A percentile compares a stretch with the other conserved stretches of the same genome.
These are phyloP conservation scores for Paraurostyla sp. DNA, from an alignment of 73 alveolate species.

Conservation along the genomic window DNA sequence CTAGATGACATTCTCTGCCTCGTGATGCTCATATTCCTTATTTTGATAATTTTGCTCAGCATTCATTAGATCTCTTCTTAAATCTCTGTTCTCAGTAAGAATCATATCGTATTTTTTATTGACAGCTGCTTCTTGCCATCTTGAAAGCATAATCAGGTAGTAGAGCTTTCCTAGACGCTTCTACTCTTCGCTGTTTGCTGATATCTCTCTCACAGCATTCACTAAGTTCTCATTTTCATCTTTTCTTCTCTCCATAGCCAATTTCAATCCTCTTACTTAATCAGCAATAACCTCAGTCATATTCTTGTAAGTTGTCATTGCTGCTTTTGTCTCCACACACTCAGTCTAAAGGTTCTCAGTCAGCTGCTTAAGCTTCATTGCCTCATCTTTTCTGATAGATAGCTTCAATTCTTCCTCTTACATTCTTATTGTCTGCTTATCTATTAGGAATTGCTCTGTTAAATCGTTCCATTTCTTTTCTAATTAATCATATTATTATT, in stretches of 20 bases:
- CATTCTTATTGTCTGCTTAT: conserved; percentile 27
- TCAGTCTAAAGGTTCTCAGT: conserved; percentile 71
- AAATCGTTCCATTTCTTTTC: conserved; percentile 71
- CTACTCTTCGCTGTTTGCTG: conserved; percentile 83
- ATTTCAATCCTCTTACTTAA: conserved; percentile 82
- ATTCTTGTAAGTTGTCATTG: conserved; percentile 78
- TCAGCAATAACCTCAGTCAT: conserved; percentile 74
- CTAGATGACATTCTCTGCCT: conserved; percentile 77
- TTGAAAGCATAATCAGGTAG: conserved; percentile 86
- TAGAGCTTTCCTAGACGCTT: conserved; percentile 90
- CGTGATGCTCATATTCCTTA: conserved; percentile 73
- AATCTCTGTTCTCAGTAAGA: conserved; percentile 81
- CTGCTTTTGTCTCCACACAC: conserved; percentile 76
- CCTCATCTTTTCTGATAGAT: conserved; percentile 68
- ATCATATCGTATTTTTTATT: conserved; percentile 87
- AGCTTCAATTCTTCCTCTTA: conserved; percentile 34
- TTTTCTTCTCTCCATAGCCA: conserved; percentile 83
- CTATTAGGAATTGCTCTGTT: conserved; percentile 55
- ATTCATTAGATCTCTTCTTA: conserved; percentile 81
- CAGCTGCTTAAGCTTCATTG: conserved; percentile 50
- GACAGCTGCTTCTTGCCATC: conserved; percentile 96
- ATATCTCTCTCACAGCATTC: conserved; percentile 89
- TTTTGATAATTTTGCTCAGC: conserved; percentile 78
- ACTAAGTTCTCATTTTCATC: conserved; percentile 91
- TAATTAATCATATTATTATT: conserved; percentile 55